phyloP scores from a whole-genome alignment of 768 basidiomycete genomes.

The Nidula microcarpa region DNA sequence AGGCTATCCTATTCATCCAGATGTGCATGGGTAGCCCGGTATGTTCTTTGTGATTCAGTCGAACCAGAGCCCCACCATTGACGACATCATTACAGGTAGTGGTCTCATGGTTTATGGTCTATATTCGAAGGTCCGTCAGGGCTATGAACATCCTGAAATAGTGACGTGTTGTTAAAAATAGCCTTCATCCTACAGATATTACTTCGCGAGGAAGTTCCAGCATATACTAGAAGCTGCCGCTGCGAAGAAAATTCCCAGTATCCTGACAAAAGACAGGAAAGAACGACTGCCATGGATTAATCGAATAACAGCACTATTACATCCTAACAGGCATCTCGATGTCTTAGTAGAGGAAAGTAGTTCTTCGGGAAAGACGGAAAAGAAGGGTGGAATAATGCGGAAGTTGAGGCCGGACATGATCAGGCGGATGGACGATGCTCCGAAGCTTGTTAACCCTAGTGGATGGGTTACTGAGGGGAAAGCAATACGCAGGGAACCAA shows the following conservation, averaged over 20 bases:
- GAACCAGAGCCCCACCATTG: slow-evolving; percentile 1
- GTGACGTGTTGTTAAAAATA: neutral
- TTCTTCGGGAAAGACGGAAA: neutral
- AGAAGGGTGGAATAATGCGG: slow-evolving; percentile 21
- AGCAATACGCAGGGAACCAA: slow-evolving; percentile 9
- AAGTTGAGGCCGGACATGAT: slow-evolving; percentile 74
- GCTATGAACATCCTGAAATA: neutral
- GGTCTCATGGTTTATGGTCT: slow-evolving; percentile 83
- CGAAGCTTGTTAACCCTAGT: slow-evolving; percentile 69
- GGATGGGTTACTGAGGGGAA: slow-evolving; percentile 62
- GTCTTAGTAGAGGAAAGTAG: slow-evolving; percentile 7
- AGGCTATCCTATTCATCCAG: slow-evolving; percentile 66
- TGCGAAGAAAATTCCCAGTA: slow-evolving; percentile 17
- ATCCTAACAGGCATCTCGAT: slow-evolving; percentile 1
- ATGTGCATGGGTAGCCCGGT: slow-evolving; percentile 80
- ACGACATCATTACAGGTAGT: slow-evolving; percentile 45
- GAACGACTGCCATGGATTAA: slow-evolving; percentile 17
- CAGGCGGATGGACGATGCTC: slow-evolving; percentile 63
- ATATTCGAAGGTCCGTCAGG: slow-evolving; percentile 59
- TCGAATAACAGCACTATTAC: slow-evolving; percentile 14
- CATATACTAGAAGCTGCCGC: slow-evolving; percentile 48
- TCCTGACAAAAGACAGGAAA: slow-evolving; percentile 15
- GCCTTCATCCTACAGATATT: slow-evolving; percentile 39
- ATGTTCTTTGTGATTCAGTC: slow-evolving; percentile 22
- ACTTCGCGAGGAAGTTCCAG: slow-evolving; percentile 68